Percentiles rank a stretch among this genome's conserved stretches.
Evolutionary conservation across 2,329 filamentous ascomycete genomes (phyloP).

Genomic region (Pseudogymnoascus sp.): DNA sequence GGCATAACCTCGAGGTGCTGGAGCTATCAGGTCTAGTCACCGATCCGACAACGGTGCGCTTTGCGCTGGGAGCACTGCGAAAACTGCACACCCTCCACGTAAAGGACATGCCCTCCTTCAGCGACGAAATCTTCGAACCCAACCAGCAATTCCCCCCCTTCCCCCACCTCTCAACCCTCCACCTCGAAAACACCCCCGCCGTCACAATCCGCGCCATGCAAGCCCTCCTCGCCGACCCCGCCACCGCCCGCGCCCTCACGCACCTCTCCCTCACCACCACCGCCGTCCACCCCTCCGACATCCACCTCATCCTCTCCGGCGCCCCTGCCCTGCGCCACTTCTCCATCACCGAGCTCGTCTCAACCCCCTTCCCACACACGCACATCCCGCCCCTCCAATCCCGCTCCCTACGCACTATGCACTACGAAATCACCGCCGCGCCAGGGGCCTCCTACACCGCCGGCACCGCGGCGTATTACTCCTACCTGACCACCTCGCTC

Average conservation of each 20-base stretch:
- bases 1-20: constrained; percentile 63
- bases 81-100: constrained; percentile 67
- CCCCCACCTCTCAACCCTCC: constrained; percentile 64
- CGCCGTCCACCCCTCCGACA: constrained; percentile 46
- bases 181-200: constrained; percentile 60
- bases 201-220: constrained; percentile 64
- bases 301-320: constrained; percentile 34
- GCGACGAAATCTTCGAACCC: constrained; percentile 65
- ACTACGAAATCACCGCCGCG: constrained; percentile 70
- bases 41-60: constrained; percentile 61
- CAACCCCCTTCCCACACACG: constrained; percentile 46
- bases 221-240: constrained; percentile 55
- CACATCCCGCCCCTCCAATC: constrained; percentile 57
- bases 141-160: constrained; percentile 61
- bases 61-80: constrained; percentile 58
- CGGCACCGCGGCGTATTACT: constrained; percentile 61
- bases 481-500: constrained; percentile 76
- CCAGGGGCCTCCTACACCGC: constrained; percentile 46
- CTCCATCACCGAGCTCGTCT: constrained; percentile 46
- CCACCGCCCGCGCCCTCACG: constrained; percentile 48
- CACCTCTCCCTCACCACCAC: constrained; percentile 65
- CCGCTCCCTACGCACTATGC: constrained; percentile 58
- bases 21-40: constrained; percentile 61
- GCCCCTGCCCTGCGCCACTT: constrained; percentile 37
- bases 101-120: constrained; percentile 58